phyloP scores from a whole-genome alignment of 345 rosid genomes.

The Hibiscus mutabilis region DNA sequence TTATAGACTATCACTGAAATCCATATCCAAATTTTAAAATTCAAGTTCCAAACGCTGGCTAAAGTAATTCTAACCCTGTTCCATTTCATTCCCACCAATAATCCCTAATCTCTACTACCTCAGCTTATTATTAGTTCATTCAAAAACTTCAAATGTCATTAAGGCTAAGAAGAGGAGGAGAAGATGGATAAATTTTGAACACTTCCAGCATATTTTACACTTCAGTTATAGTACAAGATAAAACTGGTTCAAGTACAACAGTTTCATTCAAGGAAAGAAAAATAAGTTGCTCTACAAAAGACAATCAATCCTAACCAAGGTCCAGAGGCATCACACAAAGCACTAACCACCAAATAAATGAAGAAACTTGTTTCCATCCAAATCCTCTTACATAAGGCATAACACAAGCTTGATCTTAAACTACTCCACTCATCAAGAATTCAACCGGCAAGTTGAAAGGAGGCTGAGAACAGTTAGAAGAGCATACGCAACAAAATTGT shows the following conservation, averaged over 20 bases:
- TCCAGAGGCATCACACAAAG: slow-evolving; percentile 10
- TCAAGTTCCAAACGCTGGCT: no score
- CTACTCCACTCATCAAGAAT: background rate
- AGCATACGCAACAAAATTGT: background rate
- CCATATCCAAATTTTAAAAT: no score
- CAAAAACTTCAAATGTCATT: background rate
- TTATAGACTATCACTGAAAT: no score
- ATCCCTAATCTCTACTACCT: background rate
- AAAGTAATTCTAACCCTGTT: no score
- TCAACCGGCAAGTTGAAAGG: background rate
- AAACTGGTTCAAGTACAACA: slow-evolving; percentile 13
- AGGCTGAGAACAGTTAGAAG: background rate
- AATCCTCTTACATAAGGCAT: background rate
- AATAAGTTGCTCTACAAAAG: background rate
- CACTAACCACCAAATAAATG: background rate
- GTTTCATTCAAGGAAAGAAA: slow-evolving; percentile 14
- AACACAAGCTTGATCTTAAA: background rate
- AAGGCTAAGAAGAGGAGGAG: background rate
- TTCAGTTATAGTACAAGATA: slow-evolving; percentile 18
- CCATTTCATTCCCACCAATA: no score
- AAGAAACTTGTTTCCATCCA: slow-evolving; percentile 3
- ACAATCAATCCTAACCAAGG: slow-evolving; percentile 4
- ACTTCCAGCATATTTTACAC: slow-evolving; percentile 18
- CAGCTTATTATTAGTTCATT: background rate
- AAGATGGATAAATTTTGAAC: background rate